Evolutionary conservation across 2,329 filamentous ascomycete species (phyloP), one percentile per base, ranked within the genome.

Genomic region (Clonostachys sp.): DNA sequence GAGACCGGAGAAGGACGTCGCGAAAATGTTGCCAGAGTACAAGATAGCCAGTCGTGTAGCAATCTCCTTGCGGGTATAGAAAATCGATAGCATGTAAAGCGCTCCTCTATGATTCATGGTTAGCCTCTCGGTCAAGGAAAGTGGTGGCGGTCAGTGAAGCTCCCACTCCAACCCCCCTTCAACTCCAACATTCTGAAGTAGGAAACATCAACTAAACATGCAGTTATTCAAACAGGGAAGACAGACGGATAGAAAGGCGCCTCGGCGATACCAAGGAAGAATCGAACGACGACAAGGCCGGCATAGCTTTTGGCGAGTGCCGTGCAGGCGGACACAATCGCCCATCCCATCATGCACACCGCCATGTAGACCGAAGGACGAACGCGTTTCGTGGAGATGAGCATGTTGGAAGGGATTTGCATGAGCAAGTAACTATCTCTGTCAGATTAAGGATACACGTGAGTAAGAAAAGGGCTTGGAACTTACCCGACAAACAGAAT

Each of bases 41-140:
- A 63, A 69, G 12, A 83, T 66, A 12, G 78, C 77, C 34, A 80
- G 83, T 16, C 81, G 69, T n/a, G 83, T 68, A 6, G 75, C 78
- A 2, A 84, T 64, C 57, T 84, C 83, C 53, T 78, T 78, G 24
- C 81, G 71, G 1, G 81, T 86, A 56, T 87, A 87, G 48, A 77
- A 77, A 0, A 74, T 57, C 0, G 72, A 12, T 2, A 59, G 50
- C 51, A 58, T 51, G 48, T 57, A 60, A 6, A 54, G 51, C 2
- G 62, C 62, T 8, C 63, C 61, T 34, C 85, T 38, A 65, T 57
- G 34, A 65, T 13, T 87, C 47, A 87, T 70, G 63, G 48, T 72
- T 71, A 45, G 65, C 69, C 1, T 66, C 67, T 0, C 68, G 58
- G 44, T 72, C 57, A 55, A 59, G 57, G 10, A 58, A 40, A n/a